Percentiles rank a stretch among this genome's conserved stretches.
phyloP scores from a whole-genome alignment of 768 basidiomycete genomes.

The Leccinum incarnatum region DNA sequence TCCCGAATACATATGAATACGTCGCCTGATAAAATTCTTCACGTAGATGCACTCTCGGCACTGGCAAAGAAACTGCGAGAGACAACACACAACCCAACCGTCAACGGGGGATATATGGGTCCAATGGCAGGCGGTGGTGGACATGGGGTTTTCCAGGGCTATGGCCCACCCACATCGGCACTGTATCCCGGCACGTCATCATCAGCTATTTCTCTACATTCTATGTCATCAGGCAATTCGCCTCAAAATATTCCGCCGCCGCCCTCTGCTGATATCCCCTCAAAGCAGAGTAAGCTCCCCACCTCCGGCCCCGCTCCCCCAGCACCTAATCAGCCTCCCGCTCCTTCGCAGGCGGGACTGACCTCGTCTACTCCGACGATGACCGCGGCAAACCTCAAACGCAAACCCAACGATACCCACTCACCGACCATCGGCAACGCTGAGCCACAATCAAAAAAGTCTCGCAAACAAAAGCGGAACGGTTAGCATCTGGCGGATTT shows the following conservation, averaged over 20 bases:
- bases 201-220: conserved; percentile 45
- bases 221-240: conserved; percentile 39
- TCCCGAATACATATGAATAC: conserved; percentile 26
- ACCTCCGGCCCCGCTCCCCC: conserved; percentile 41
- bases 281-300: conserved; percentile 63
- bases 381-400: conserved; percentile 50
- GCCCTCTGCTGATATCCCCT: conserved; percentile 51
- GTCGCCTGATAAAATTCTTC: conserved; percentile 19
- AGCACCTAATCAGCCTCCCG: conserved; percentile 38
- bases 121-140: conserved; percentile 18
- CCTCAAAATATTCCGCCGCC: conserved; percentile 47
- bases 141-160: conserved; percentile 24
- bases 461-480: conserved; percentile 57
- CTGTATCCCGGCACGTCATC: conserved; percentile 45
- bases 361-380: conserved; percentile 48
- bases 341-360: conserved; percentile 40
- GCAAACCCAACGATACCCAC: conserved; percentile 46
- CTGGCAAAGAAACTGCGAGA: conserved; percentile 41
- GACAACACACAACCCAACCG: conserved; percentile 9
- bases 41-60: conserved; percentile 43
- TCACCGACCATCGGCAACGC: conserved; percentile 51
- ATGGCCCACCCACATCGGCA: conserved; percentile 38
- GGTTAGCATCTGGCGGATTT: conserved; percentile 35
- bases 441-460: conserved; percentile 50
- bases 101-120: conserved; percentile 22